phyloP scores from a whole-genome alignment of 2,329 filamentous ascomycete species.

The Neofusicoccum kwambonambiense region DNA sequence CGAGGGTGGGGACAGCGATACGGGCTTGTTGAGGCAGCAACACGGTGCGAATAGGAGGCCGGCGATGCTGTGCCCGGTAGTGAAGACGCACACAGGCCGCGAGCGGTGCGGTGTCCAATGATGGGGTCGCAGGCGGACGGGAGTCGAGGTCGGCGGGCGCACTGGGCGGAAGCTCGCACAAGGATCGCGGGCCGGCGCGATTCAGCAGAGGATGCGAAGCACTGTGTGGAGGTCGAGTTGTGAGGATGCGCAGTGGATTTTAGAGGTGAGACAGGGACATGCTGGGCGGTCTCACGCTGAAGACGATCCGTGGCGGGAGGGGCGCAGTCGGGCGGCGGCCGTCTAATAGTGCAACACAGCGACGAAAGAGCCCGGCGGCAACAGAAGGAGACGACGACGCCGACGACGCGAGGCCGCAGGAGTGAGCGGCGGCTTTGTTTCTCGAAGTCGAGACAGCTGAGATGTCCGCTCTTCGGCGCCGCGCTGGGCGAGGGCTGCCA shows the following conservation, averaged over 20 bases:
- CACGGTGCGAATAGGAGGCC: constrained; percentile 5
- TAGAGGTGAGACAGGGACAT: constrained; percentile 16
- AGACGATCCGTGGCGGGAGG: neutral
- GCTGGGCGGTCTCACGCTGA: constrained; percentile 11
- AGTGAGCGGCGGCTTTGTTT: constrained; percentile 10
- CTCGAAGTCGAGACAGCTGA: constrained; percentile 14
- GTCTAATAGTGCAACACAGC: neutral
- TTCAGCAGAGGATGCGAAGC: constrained; percentile 8
- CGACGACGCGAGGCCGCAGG: constrained; percentile 3
- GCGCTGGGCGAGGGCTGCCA: constrained; percentile 5
- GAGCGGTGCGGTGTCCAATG: neutral
- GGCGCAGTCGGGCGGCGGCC: neutral
- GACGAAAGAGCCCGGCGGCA: neutral
- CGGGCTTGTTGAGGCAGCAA: neutral
- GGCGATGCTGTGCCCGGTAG: neutral
- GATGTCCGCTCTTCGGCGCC: constrained; percentile 3
- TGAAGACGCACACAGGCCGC: neutral
- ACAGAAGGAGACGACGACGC: neutral
- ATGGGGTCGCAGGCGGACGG: neutral
- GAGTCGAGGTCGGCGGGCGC: neutral
- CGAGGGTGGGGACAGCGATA: neutral
- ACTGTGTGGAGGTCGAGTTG: constrained; percentile 1
- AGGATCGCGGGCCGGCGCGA: constrained; percentile 16
- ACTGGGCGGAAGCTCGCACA: constrained; percentile 5
- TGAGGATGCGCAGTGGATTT: constrained; percentile 10